Base-by-base conservation (phyloP, 192 early-diverging fungal species). In the Coemansia sp. region DNA sequence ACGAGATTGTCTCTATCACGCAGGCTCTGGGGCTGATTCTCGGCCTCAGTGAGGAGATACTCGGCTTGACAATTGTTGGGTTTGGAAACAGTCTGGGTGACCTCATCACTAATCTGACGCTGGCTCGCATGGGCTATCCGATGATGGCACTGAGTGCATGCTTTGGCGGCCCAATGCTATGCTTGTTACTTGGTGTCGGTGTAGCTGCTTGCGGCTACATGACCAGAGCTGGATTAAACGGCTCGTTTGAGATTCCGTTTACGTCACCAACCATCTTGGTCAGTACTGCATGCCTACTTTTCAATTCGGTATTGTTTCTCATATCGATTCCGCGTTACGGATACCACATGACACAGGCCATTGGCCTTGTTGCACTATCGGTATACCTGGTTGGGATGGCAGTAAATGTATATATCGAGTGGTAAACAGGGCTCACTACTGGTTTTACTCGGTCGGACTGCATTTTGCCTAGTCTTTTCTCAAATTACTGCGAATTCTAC, bases 101-200 rank as follows among this genome's bases (percentile, higher is more conserved):
- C 62, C 83, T 98, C 58, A 89, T 97, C 21, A 94, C 96, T 10
- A 96, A 98, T 68, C 78, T 94, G 18, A 90, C 89, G 20, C 90
- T 98, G 56, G 93, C 96, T 3, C 84, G 82, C 60, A 89, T 92
- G 89, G 94, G 95, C 2, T 94, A 84, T 64, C 93, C 95, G 17
- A 84, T 88, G 58, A 98, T 98, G 94, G 96, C 95, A 1, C 85
- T 98, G 44, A 90, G 90, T 21, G 96, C 96, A 0, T 97, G 94
- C 56, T 96, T 92, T 78, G 94, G 94, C 24, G 85, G 89, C 12
- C 96, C 96, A 15, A 88, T 98, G 85, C 71, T 98, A 26, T 95
- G 92, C 58, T 83, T 95, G 38, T 71, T 96, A 56, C 84, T 96
- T 12, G 93, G 93, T 17, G 81, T 96, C 8, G 93, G 93, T 34